Evolutionary conservation across 2,329 filamentous ascomycete species (phyloP), one percentile per base, ranked within the genome.

Genomic region (Trichoderma polysporum): DNA sequence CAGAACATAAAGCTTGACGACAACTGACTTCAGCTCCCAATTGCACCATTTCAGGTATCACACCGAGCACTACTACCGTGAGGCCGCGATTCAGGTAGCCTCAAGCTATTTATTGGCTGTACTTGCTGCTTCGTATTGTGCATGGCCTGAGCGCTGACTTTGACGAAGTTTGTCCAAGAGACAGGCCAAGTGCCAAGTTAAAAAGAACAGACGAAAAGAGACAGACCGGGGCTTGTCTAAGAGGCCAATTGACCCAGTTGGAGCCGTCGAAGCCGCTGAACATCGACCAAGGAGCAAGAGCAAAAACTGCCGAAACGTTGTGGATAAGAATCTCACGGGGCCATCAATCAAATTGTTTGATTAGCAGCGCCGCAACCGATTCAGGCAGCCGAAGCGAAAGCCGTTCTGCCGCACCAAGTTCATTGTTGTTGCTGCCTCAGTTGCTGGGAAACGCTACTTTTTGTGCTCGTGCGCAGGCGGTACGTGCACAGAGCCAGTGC

Each of bases 101-200:
- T n/a, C n/a, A n/a, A n/a, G n/a, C n/a, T n/a, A n/a, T n/a, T n/a
- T 29, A 35, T 25, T 37, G n/a, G 15, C 53, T 41, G 35, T 35
- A 25, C 25, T 57, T 25, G 54, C 33, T 37, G 37, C 54, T 41
- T 41, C 29, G 54, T 49, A 47, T 60, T 49, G 47, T 35, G 54
- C 56, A 61, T 54, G 64, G 64, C 33, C 56, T 66, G 63, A 66
- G 63, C 63, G 31, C 45, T 8, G 35, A 41, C 22, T 39, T 31
- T 22, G 22, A 37, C 22, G 25, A 35, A 59, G 12, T 41, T 45
- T 66, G 63, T 45, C 41, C 29, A 60, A 60, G 57, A 60, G 35
- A 39, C 41, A 13, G 12, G n/a, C 39, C 8, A n/a, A 45, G n/a
- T 19, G n/a, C 25, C 39, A 19, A 6, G 17, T 33, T 27, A 7